Evolutionary conservation across 495 filamentous ascomycete species (phyloP).

Genomic region (Neurospora tetraspora): DNA sequence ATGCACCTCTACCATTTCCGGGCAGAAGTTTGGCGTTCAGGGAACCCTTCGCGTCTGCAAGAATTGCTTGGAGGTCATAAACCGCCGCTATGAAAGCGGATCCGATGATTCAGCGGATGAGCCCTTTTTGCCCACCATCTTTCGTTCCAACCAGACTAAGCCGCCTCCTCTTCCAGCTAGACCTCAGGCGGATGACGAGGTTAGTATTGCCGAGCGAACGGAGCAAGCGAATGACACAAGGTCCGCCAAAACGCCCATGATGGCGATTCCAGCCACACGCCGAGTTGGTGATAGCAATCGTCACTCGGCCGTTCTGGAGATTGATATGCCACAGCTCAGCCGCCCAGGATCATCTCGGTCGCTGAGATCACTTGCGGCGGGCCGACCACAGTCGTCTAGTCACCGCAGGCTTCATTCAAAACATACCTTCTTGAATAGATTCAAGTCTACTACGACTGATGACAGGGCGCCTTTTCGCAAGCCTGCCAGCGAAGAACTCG

Average conservation of each 20-base stretch:
- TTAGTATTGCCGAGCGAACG: conserved; percentile 30
- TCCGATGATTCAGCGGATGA: conserved; percentile 81
- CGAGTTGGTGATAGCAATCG: conserved; percentile 74
- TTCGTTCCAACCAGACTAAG: conserved; percentile 41
- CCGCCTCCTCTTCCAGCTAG: conserved; percentile 17
- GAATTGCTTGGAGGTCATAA: conserved; percentile 86
- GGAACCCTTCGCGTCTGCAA: conserved; percentile 86
- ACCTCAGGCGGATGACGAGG: conserved; percentile 24
- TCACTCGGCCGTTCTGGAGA: conserved; percentile 83
- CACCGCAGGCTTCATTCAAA: conserved; percentile 82
- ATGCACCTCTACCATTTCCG: conserved; percentile 83
- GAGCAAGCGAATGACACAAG: conserved; percentile 33
- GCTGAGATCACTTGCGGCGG: conserved; percentile 62
- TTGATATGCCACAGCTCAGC: conserved; percentile 58
- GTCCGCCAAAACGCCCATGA: conserved; percentile 49
- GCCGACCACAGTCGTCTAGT: conserved; percentile 60
- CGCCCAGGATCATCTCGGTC: conserved; percentile 88
- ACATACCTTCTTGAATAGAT: conserved; percentile 61
- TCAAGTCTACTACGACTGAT: conserved; percentile 34
- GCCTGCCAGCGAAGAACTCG: conserved; percentile 52
- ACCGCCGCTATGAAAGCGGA: conserved; percentile 73
- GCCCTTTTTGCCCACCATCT: conserved; percentile 39
- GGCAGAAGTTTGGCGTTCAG: conserved; percentile 76
- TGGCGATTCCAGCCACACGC: conserved; percentile 83
- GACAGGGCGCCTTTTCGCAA: conserved; percentile 88